Conservation (phyloP, 805 yeast genomes). For the Candida wancherniae region DNA sequence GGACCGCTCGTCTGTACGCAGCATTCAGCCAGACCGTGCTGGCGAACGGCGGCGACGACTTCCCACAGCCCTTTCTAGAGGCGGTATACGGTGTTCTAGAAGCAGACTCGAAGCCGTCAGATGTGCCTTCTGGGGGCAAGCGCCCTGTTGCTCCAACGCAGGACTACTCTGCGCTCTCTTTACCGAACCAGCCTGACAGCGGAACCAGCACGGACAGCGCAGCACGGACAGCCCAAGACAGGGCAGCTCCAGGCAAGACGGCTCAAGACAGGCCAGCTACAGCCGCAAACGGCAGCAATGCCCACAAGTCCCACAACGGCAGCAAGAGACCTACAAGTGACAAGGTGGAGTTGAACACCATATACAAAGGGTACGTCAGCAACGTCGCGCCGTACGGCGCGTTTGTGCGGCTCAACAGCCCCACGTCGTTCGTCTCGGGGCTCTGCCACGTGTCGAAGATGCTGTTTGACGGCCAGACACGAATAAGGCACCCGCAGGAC, state of each 20-base stretch:
- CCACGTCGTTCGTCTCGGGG: constrained; percentile 43
- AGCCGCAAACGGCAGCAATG: no score
- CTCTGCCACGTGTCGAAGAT: constrained; percentile 77
- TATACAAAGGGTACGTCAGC: constrained; percentile 59
- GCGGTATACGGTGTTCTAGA: constrained; percentile 21
- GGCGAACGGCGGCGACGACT: constrained; percentile 40
- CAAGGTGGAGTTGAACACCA: constrained; percentile 17
- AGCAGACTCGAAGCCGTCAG: constrained; percentile 2
- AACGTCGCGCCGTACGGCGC: constrained; percentile 71
- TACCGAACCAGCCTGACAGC: constrained; percentile 1
- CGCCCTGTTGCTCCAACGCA: background rate
- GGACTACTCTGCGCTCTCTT: constrained; percentile 1
- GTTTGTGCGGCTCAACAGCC: constrained; percentile 50
- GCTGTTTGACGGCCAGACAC: constrained; percentile 34
- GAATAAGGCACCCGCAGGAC: constrained; percentile 57
- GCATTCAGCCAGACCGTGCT: constrained; percentile 16
- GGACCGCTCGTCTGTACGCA: constrained; percentile 7
- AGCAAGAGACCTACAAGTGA: no score
- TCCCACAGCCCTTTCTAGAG: constrained; percentile 29
- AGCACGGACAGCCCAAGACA: no score
- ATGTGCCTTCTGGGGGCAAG: background rate
- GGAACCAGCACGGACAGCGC: background rate
- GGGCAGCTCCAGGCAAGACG: no score
- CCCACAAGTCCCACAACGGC: no score
- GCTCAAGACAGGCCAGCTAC: no score